Conservation (phyloP, 164 flowering plant species). For the Vitis amurensis region DNA sequence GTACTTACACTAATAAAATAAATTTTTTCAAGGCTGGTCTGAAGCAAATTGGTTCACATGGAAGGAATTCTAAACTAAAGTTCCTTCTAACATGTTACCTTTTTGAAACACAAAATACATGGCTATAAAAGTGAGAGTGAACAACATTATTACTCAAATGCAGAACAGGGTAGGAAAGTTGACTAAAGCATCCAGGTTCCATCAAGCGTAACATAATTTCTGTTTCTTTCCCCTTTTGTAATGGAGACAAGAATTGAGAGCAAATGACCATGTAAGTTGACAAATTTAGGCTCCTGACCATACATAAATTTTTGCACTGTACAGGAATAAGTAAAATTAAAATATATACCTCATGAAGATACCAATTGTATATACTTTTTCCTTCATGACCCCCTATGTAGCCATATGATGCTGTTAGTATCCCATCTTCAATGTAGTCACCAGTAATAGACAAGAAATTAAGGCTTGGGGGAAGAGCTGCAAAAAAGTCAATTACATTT, state of each 20-base stretch:
- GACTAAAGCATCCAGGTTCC: background rate
- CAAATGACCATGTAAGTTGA: no score
- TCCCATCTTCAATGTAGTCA: constrained; percentile 78
- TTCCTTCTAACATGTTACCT: background rate
- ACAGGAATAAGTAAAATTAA: background rate
- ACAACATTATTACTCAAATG: background rate
- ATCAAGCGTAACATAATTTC: background rate
- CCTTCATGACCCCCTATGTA: constrained; percentile 99
- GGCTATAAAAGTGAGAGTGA: background rate
- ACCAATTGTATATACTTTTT: constrained; percentile 84
- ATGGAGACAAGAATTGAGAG: no score
- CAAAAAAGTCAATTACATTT: constrained; percentile 9
- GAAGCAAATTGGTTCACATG: no score
- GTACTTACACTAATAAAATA: no score
- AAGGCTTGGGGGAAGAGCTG: constrained; percentile 95
- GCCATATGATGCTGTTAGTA: constrained; percentile 95
- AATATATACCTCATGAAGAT: constrained; percentile 81
- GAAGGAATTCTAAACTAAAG: no score
- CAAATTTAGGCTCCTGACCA: no score
- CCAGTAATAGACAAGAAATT: constrained; percentile 93
- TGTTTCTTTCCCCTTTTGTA: background rate
- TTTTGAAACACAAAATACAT: background rate
- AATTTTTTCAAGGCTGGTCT: no score
- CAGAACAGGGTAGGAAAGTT: background rate
- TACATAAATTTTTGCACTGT: no score